Evolutionary conservation across 768 basidiomycete genomes (phyloP).

Genomic region (Thelephora ganbajun): DNA sequence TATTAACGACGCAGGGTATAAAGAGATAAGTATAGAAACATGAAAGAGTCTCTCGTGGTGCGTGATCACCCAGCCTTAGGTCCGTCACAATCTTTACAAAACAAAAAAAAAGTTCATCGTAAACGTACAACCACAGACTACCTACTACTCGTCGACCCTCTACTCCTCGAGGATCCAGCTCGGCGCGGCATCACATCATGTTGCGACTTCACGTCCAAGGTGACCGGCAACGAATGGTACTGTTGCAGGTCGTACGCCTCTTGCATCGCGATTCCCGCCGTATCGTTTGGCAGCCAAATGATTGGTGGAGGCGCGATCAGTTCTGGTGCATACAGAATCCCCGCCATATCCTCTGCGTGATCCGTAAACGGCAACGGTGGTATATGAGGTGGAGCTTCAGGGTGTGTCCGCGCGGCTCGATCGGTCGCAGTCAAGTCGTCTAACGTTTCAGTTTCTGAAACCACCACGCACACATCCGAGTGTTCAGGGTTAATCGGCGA

Average conservation of each 20-base stretch:
- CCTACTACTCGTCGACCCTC: background rate
- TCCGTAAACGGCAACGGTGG: constrained; percentile 58
- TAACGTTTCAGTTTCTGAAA: constrained; percentile 56
- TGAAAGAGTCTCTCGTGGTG: too few relatives aligned
- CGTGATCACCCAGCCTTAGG: too few relatives aligned
- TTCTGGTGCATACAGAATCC: constrained; percentile 72
- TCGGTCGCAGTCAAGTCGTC: constrained; percentile 73
- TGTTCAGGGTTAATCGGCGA: background rate
- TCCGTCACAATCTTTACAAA: too few relatives aligned
- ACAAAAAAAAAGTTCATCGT: background rate
- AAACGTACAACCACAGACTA: background rate
- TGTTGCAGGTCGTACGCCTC: constrained; percentile 67
- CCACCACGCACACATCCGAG: background rate
- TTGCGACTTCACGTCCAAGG: constrained; percentile 47
- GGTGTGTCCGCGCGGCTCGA: constrained; percentile 62
- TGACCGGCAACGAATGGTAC: constrained; percentile 58
- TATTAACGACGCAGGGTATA: too few relatives aligned
- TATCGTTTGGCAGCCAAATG: constrained; percentile 79
- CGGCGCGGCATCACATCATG: constrained; percentile 34
- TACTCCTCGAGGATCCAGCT: constrained; percentile 7
- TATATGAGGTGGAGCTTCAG: constrained; percentile 61
- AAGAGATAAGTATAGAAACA: too few relatives aligned
- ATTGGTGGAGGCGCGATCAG: constrained; percentile 64
- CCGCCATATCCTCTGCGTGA: constrained; percentile 65
- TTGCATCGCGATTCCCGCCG: constrained; percentile 54